phyloP scores from a whole-genome alignment of 2,329 filamentous ascomycete genomes.

The Venturia carpophila region DNA sequence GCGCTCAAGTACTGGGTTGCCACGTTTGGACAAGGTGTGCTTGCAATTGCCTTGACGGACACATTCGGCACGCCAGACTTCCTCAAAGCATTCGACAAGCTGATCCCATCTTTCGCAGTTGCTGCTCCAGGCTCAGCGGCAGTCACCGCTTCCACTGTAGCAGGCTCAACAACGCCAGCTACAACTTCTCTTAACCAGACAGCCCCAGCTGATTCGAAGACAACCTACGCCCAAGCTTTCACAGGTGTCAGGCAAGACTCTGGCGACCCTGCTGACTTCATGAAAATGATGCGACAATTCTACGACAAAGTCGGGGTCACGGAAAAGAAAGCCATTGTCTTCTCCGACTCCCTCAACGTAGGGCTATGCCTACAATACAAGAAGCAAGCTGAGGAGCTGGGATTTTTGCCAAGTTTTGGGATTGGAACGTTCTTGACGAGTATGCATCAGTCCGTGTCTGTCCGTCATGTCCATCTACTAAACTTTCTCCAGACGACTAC shows the following conservation, averaged over 20 bases:
- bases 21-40: conserved; percentile 74
- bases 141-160: conserved; percentile 23
- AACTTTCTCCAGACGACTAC: conserved; percentile 62
- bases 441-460: conserved; percentile 29
- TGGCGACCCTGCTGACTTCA: conserved; percentile 72
- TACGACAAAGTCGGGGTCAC: conserved; percentile 69
- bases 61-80: conserved; percentile 93
- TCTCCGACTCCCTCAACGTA: conserved; percentile 90
- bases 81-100: conserved; percentile 71
- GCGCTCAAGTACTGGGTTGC: conserved; percentile 83
- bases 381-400: conserved; percentile 65
- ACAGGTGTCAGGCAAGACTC: conserved; percentile 84
- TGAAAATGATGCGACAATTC: conserved; percentile 70
- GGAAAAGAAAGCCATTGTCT: conserved; percentile 82
- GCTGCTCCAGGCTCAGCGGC: conserved; percentile 24
- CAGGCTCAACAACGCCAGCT: conserved; percentile 33
- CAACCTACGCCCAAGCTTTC: conserved; percentile 73
- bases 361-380: conserved; percentile 90
- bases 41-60: conserved; percentile 87
- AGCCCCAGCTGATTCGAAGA: conserved; percentile 22
- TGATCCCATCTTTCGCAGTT: conserved; percentile 29
- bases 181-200: conserved; percentile 36
- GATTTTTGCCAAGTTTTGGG: conserved; percentile 82
- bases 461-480: conserved; percentile 19
- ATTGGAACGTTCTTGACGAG: conserved; percentile 92